phyloP scores from a whole-genome alignment of 2,329 filamentous ascomycete genomes.

The Zymoseptoria brevis region DNA sequence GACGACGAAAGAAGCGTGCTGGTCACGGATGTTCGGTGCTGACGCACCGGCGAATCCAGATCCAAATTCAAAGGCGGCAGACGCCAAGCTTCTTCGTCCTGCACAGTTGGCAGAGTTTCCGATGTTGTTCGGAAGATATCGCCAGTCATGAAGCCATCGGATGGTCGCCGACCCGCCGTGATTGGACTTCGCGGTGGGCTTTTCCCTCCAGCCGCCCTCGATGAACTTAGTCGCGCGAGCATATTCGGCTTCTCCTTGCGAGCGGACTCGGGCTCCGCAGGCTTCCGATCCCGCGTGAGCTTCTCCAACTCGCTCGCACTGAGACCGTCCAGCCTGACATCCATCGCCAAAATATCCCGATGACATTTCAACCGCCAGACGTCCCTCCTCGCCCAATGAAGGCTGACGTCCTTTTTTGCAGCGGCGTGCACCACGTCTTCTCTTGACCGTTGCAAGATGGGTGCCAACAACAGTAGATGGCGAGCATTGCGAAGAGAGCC shows the following conservation, averaged over 20 bases:
- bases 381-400: constrained; percentile 91
- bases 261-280: constrained; percentile 13
- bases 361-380: constrained; percentile 91
- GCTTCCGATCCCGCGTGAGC: constrained; percentile 7
- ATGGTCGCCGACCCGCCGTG: constrained; percentile 15
- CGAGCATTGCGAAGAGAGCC: constrained; percentile 78
- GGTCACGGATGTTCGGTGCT: constrained; percentile 31
- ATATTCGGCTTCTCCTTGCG: constrained; percentile 21
- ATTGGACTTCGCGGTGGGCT: constrained; percentile 23
- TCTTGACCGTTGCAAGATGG: constrained; percentile 81
- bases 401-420: constrained; percentile 71
- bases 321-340: constrained; percentile 69
- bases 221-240: constrained; percentile 17
- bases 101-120: constrained; percentile 28
- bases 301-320: constrained; percentile 19
- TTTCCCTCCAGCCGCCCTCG: constrained; percentile 7
- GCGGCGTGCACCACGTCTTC: constrained; percentile 81
- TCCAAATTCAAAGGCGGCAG: constrained; percentile 29
- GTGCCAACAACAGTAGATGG: constrained; percentile 79
- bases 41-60: constrained; percentile 14
- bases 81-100: constrained; percentile 20
- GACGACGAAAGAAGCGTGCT: constrained; percentile 21
- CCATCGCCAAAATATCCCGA: constrained; percentile 74
- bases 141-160: constrained; percentile 31
- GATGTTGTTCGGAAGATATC: constrained; percentile 41